Percentiles rank a stretch among this genome's conserved stretches.
Evolutionary conservation across 768 basidiomycete genomes (phyloP).

Genomic region (Boletus sp.): DNA sequence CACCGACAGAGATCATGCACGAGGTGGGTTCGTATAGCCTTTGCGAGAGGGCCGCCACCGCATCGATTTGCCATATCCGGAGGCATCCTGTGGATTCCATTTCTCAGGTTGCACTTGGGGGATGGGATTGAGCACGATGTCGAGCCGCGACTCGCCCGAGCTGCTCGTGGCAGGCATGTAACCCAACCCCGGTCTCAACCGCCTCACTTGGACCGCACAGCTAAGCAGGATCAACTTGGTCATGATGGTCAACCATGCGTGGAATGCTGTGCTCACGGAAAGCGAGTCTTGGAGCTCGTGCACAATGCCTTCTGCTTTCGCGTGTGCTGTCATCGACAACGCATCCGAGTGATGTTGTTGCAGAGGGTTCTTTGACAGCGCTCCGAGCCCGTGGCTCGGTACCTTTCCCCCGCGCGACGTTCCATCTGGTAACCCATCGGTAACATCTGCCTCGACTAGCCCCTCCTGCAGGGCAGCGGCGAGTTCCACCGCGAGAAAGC

Average conservation of each 20-base stretch:
- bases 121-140: constrained; percentile 36
- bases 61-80: no score
- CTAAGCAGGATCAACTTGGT: constrained; percentile 69
- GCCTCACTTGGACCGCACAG: constrained; percentile 73
- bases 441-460: no score
- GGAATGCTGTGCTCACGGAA: constrained; percentile 78
- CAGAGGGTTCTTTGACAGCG: constrained; percentile 72
- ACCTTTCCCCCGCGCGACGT: no score
- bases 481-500: no score
- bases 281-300: constrained; percentile 68
- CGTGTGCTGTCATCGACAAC: constrained; percentile 9
- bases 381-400: constrained; percentile 58
- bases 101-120: constrained; percentile 45
- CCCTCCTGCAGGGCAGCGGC: no score
- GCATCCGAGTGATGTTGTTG: background rate
- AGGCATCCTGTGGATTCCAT: no score
- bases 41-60: no score
- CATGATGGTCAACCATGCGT: constrained; percentile 79
- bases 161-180: constrained; percentile 92
- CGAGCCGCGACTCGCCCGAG: constrained; percentile 75
- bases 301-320: constrained; percentile 19
- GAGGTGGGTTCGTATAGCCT: no score
- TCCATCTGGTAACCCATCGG: no score
- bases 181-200: constrained; percentile 90
- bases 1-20: no score